Evolutionary conservation across 805 yeast genomes (phyloP), one percentile per base, ranked within the genome.

Genomic region (Metschnikowia reukaufii): DNA sequence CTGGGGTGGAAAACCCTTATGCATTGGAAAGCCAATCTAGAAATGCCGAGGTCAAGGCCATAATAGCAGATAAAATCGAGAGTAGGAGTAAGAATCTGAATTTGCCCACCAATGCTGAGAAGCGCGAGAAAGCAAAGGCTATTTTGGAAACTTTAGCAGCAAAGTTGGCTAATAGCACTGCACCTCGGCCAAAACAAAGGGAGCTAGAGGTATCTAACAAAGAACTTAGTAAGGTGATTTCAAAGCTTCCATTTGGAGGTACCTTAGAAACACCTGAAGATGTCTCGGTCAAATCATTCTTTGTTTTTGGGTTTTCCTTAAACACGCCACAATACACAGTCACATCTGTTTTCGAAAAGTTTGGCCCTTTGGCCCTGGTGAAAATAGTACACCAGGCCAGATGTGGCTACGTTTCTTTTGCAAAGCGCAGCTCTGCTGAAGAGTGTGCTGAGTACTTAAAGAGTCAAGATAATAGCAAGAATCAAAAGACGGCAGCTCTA

Each of bases 261-360:
- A 72, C 76, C n/a, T 60, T 84, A 8, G 55, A 45, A 4, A 19
- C 49, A 2, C 64, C 70, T 0, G 70, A 84, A 0, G 65, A 65
- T 29, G 49, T 59, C 4, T 56, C 63, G 0, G 58, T 79, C n/a
- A 75, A 72, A 43, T 76, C 90, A 0, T 77, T 89, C 44, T 89
- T 90, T 60, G 59, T 90, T 16, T 87, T 83, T 65, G 96, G 96
- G 1, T 70, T 88, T 16, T 83, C 78, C 49, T 78, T 80, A 4
- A 81, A 81, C 13, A 60, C 84, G 6, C 84, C 95, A 0, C 88
- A 84, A 55, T 83, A 82, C 63, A 66, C 68, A 43, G 68, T 89
- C 13, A 60, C 78, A 15, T 79, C 79, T 6, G 72, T 63, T 50
- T 81, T 84, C 45, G 68, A 68, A 31, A 59, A 45, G 19, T 64